These are phyloP conservation scores for Rhipidocladum racemiflorum DNA, from an alignment of 176 grass and related monocot species.

Conservation along the genomic window DNA sequence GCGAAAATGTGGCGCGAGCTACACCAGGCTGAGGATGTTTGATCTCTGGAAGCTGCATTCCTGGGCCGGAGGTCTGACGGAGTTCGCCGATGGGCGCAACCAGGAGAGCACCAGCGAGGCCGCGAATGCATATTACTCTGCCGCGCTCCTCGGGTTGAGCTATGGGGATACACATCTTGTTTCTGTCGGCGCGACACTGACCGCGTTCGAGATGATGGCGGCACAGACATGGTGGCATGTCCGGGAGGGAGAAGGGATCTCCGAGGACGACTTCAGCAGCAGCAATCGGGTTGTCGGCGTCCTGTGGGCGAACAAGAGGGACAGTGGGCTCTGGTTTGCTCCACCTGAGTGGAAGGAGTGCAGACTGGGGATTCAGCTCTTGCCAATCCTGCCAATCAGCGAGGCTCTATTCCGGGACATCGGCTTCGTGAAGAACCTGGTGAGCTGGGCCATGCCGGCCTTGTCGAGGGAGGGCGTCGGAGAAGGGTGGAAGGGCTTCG, in stretches of 20 bases:
- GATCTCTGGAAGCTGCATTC: conserved; percentile 96
- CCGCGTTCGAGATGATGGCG: conserved; percentile 63
- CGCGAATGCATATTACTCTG: conserved; percentile 78
- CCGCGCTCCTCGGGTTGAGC: conserved; percentile 73
- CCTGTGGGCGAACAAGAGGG: conserved; percentile 92
- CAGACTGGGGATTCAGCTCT: conserved; percentile 76
- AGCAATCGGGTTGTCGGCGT: conserved; percentile 63
- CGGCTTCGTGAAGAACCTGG: conserved; percentile 63
- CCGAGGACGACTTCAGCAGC: conserved; percentile 74
- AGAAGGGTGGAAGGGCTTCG: conserved; percentile 94
- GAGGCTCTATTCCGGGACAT: conserved; percentile 69
- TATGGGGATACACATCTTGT: conserved; percentile 75
- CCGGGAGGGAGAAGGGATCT: conserved; percentile 46
- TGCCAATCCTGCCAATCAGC: conserved; percentile 66
- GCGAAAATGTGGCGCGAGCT: conserved; percentile 46
- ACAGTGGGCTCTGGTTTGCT: conserved; percentile 92
- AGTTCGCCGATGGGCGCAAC: conserved; percentile 87
- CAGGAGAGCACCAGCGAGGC: conserved; percentile 96
- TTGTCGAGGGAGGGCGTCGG: conserved; percentile 67
- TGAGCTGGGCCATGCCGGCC: conserved; percentile 65
- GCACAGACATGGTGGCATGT: conserved; percentile 97
- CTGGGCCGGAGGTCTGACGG: conserved; percentile 79
- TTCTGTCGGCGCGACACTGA: conserved; percentile 57
- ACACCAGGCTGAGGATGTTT: conserved; percentile 64
- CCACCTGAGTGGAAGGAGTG: conserved; percentile 77